Conservation (phyloP, 2,329 filamentous ascomycete genomes). For the Trichoderma guizhouense region DNA sequence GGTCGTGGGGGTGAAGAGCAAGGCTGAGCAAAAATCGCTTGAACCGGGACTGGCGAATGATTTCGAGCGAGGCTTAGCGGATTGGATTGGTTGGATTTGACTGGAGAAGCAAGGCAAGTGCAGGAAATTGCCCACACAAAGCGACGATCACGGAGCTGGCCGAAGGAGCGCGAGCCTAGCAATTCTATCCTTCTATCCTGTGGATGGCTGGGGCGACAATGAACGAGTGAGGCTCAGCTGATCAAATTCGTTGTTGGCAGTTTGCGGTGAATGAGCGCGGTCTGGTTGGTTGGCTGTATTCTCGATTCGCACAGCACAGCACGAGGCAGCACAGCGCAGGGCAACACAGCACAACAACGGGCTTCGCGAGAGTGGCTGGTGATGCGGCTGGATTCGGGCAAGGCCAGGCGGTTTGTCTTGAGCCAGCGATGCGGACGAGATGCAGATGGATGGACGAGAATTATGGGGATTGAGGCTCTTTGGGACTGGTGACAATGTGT, state of each 20-base stretch:
- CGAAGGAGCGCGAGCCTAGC: not conserved
- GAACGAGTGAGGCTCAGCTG: conserved; percentile 5
- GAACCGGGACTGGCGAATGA: not conserved
- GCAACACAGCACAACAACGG: not conserved
- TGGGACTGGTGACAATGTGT: not conserved
- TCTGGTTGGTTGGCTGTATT: not conserved
- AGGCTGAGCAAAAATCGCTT: conserved; percentile 14
- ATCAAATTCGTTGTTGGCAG: not conserved
- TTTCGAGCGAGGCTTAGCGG: conserved; percentile 1
- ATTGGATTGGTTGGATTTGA: not conserved
- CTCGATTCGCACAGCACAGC: not conserved
- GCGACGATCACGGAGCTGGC: conserved; percentile 10
- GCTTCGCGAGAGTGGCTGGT: conserved; percentile 3
- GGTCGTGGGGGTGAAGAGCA: conserved; percentile 15
- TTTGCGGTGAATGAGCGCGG: not conserved
- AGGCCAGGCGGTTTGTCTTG: conserved; percentile 10
- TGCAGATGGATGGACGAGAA: conserved; percentile 9
- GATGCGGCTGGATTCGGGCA: conserved; percentile 7
- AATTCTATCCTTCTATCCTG: not conserved
- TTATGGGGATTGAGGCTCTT: conserved; percentile 11
- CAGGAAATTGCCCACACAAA: conserved; percentile 1
- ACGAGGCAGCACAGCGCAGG: not conserved
- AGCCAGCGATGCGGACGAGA: conserved; percentile 14
- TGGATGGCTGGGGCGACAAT: not conserved
- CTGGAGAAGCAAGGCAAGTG: not conserved